Conservation (phyloP, 139 green algal species). For the Chlamydomonas urium region DNA sequence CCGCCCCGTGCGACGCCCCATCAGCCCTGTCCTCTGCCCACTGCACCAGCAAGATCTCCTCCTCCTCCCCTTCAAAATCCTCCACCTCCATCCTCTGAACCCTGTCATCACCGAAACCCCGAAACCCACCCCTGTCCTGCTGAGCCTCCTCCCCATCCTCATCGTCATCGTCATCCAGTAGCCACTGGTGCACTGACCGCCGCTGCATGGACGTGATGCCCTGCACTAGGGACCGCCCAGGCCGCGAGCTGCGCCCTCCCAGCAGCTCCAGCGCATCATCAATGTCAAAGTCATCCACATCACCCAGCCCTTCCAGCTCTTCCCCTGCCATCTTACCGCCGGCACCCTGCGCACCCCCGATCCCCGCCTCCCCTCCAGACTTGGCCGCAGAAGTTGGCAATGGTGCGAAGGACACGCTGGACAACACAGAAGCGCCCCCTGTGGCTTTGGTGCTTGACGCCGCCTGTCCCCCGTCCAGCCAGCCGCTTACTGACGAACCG, state of each 20-base stretch:
- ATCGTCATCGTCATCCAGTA: not conserved
- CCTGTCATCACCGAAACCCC: no score
- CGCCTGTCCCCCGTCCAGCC: not conserved
- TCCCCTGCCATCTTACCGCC: not conserved
- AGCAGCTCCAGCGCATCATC: not conserved
- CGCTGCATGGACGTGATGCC: no score
- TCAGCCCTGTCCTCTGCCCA: not conserved
- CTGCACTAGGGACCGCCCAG: not conserved
- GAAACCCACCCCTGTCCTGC: not conserved
- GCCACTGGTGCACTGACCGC: not conserved
- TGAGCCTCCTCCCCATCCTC: not conserved
- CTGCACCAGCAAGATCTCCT: not conserved
- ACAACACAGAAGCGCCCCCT: not conserved
- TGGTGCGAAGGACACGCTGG: no score
- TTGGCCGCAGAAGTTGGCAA: no score
- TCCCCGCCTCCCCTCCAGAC: no score
- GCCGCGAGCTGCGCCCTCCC: not conserved
- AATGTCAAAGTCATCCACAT: not conserved
- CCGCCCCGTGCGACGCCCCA: no score
- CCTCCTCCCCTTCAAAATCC: not conserved
- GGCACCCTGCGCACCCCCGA: no score
- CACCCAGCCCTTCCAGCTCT: not conserved
- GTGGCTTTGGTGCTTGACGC: no score
- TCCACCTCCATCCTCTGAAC: not conserved
- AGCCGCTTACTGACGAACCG: not conserved